Conservation (phyloP, 768 basidiomycete genomes). For the Suillus luteus region DNA sequence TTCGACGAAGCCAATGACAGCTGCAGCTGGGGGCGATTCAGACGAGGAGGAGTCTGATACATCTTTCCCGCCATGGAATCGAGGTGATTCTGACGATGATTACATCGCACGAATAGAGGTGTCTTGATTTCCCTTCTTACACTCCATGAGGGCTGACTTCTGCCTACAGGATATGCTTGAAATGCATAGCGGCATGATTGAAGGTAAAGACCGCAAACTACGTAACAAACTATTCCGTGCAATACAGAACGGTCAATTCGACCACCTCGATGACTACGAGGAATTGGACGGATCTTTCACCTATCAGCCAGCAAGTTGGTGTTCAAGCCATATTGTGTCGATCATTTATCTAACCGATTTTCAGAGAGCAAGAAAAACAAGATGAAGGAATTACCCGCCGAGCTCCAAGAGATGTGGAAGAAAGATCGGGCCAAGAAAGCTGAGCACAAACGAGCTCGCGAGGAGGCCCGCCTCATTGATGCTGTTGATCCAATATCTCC, state of each 20-base stretch:
- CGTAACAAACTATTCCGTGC: constrained; percentile 62
- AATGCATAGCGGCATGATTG: constrained; percentile 52
- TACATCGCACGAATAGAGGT: constrained; percentile 60
- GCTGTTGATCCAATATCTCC: constrained; percentile 63
- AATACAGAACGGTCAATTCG: constrained; percentile 56
- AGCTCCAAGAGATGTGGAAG: constrained; percentile 72
- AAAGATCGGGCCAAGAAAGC: constrained; percentile 86
- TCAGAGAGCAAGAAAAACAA: constrained; percentile 47
- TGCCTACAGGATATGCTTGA: constrained; percentile 66
- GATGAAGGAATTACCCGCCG: constrained; percentile 50
- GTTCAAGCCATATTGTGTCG: background rate
- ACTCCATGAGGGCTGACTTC: constrained; percentile 4
- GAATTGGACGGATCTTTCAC: constrained; percentile 29
- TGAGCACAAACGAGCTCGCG: constrained; percentile 64
- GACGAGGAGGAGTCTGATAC: constrained; percentile 35
- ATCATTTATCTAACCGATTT: constrained; percentile 1
- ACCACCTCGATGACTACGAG: constrained; percentile 31
- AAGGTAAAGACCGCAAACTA: constrained; percentile 46
- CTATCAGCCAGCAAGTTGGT: constrained; percentile 53
- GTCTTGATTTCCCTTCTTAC: constrained; percentile 18
- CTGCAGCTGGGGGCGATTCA: constrained; percentile 26
- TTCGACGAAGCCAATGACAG: constrained; percentile 4
- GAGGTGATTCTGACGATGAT: constrained; percentile 59
- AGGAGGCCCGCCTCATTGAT: constrained; percentile 51
- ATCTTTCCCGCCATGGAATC: constrained; percentile 29